Base-by-base conservation (phyloP, 345 rosid species). In the Acer negundo region DNA sequence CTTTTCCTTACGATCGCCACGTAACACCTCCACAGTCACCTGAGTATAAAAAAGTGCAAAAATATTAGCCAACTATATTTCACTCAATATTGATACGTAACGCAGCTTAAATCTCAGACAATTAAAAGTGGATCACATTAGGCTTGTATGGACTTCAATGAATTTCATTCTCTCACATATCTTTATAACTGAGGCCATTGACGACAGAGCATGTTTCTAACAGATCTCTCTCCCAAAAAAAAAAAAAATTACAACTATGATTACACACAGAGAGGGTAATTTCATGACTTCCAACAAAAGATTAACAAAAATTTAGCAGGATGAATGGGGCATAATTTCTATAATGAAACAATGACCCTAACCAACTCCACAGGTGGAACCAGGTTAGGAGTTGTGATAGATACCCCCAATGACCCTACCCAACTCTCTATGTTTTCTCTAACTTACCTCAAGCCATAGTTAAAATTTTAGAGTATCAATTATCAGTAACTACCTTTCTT, bases 1-100 rank as follows among this genome's bases (percentile, higher is more conserved):
- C 84, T 92, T 91, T 86, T 95, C 99, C 84, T 93, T 92, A 70
- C 88, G 99, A 82, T 95, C 98, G 4, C 98, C 97, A 2, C 98
- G 93, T 78, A 95, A 81, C 53, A 95, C 97, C 86, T 93, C 98
- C 77, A 95, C 94, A 1, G 70, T 86, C 78, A 93, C 92, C 98
- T 95, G 84, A 53, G 61, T 4, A 78, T 68, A 44, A 69, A 62
- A 75, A 67, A 46, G 46, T 62, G 35, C 64, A 56, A 12, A 2
- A 20, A 35, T 5, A 44, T n/a, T 65, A 10, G 38, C 31, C 63
- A 8, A 15, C 16, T 7, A 19, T 74, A 26, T 74, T 62, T 46
- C 44, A 9, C 70, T 44, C 7, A 16, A 53, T 53, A 53, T 62
- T 15, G 6, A 74, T 19, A 63, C 0, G 1, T 26, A 20, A 22